These are phyloP conservation scores for Zancudomyces culisetae DNA, from an alignment of 371 early-diverging fungal species.

Conservation along the genomic window DNA sequence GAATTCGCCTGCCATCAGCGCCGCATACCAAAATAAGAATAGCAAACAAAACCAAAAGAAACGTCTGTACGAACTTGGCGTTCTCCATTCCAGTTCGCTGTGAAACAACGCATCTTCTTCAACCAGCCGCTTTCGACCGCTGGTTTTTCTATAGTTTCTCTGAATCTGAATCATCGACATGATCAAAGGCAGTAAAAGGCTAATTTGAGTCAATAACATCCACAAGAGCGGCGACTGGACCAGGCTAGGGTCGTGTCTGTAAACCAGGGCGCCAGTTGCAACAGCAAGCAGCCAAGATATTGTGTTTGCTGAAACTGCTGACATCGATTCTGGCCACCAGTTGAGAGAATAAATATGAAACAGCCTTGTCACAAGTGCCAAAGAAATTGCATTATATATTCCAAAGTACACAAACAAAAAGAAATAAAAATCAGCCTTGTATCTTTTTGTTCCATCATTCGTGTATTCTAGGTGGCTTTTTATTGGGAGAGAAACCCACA, in stretches of 20 bases:
- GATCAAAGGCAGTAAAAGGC: constrained; percentile 41
- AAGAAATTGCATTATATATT: constrained; percentile 43
- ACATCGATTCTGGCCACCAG: constrained; percentile 51
- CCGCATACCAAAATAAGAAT: constrained; percentile 35
- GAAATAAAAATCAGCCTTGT: constrained; percentile 47
- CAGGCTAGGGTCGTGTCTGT: constrained; percentile 24
- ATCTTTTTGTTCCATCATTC: not conserved
- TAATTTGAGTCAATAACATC: constrained; percentile 46
- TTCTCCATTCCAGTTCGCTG: constrained; percentile 28
- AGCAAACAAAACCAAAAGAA: constrained; percentile 55
- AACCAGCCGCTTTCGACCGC: constrained; percentile 25
- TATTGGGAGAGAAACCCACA: constrained; percentile 25
- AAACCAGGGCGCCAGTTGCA: constrained; percentile 32
- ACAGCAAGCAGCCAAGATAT: constrained; percentile 44
- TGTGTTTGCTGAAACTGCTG: constrained; percentile 33
- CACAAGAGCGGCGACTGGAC: constrained; percentile 36
- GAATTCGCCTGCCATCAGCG: constrained; percentile 45
- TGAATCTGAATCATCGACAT: constrained; percentile 40
- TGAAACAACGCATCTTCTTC: constrained; percentile 18
- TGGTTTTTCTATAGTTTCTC: constrained; percentile 17
- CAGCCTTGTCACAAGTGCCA: constrained; percentile 44
- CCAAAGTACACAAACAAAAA: constrained; percentile 58
- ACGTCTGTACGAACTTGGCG: constrained; percentile 44
- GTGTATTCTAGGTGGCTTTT: constrained; percentile 4
- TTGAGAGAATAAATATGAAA: constrained; percentile 55